These are phyloP conservation scores for Thermochaetoides thermophila DNA, from an alignment of 495 filamentous ascomycete genomes.

Conservation along the genomic window DNA sequence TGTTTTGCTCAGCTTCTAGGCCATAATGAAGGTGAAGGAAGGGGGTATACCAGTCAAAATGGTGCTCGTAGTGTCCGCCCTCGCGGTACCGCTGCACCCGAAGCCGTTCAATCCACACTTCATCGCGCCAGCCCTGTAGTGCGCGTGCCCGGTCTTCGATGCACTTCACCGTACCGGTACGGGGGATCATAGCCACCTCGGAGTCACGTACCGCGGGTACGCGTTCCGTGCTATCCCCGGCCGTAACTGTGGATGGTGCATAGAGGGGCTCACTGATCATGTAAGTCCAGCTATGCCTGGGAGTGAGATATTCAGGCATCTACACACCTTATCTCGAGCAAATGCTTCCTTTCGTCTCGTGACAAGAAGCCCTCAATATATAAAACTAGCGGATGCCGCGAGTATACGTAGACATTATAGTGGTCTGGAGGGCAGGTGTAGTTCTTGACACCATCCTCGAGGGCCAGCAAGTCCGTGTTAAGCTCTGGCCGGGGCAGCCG, in stretches of 20 bases:
- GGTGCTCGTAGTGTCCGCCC: conserved; percentile 28
- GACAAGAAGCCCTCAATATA: conserved; percentile 32
- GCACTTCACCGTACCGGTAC: conserved; percentile 26
- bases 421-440: conserved; percentile 17
- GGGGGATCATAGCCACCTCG: conserved; percentile 31
- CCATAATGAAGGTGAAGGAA: background rate
- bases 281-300: conserved; percentile 1
- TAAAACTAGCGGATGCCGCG: conserved; percentile 28
- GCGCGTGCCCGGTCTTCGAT: conserved; percentile 27
- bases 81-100: conserved; percentile 28
- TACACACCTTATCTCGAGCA: conserved; percentile 29
- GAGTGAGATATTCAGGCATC: background rate
- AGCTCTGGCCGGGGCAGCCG: conserved; percentile 25
- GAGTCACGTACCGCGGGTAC: conserved; percentile 28
- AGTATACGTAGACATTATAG: conserved; percentile 27
- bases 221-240: conserved; percentile 17
- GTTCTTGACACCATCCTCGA: conserved; percentile 19
- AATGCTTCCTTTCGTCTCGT: conserved; percentile 20
- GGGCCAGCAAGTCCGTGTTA: conserved; percentile 27
- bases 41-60: conserved; percentile 26
- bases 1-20: background rate
- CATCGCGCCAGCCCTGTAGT: conserved; percentile 32
- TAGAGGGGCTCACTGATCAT: conserved; percentile 23
- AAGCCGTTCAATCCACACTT: conserved; percentile 31
- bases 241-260: conserved; percentile 29